Evolutionary conservation across 2,329 filamentous ascomycete genomes (phyloP).

Genomic region (Zasmidium citrigriseum): DNA sequence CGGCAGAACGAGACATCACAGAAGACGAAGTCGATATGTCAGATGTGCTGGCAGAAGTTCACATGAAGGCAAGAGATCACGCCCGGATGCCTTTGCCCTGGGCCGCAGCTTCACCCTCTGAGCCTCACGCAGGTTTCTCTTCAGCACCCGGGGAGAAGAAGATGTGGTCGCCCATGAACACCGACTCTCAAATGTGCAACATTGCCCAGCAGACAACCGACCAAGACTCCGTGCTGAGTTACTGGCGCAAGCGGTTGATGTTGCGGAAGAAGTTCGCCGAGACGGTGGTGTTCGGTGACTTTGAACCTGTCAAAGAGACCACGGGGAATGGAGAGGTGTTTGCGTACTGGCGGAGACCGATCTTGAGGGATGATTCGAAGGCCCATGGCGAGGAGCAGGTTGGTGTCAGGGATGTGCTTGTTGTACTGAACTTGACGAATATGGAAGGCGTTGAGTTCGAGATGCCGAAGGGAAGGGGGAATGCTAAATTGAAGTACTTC

Average conservation of each 20-base stretch:
- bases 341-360: conserved; percentile 18
- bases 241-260: conserved; percentile 20
- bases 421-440: conserved; percentile 22
- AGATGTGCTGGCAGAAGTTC: conserved; percentile 52
- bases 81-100: conserved; percentile 49
- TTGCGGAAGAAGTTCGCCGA: conserved; percentile 16
- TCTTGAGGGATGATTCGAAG: background rate
- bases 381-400: background rate
- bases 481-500: background rate
- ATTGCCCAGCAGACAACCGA: conserved; percentile 13
- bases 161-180: conserved; percentile 27
- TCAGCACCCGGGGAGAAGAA: background rate
- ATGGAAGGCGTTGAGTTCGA: conserved; percentile 11
- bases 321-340: conserved; percentile 17
- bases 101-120: conserved; percentile 20
- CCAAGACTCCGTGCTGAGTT: conserved; percentile 14
- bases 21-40: conserved; percentile 28
- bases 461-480: conserved; percentile 6
- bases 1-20: background rate
- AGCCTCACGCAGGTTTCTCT: conserved; percentile 61
- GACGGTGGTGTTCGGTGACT: conserved; percentile 20
- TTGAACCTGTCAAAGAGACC: conserved; percentile 13
- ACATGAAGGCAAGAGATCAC: conserved; percentile 66
- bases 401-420: conserved; percentile 14
- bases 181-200: conserved; percentile 19